Percentiles rank a stretch among this genome's conserved stretches.
Evolutionary conservation across 2,329 filamentous ascomycete species (phyloP).

Genomic region (Diplodia seriata): DNA sequence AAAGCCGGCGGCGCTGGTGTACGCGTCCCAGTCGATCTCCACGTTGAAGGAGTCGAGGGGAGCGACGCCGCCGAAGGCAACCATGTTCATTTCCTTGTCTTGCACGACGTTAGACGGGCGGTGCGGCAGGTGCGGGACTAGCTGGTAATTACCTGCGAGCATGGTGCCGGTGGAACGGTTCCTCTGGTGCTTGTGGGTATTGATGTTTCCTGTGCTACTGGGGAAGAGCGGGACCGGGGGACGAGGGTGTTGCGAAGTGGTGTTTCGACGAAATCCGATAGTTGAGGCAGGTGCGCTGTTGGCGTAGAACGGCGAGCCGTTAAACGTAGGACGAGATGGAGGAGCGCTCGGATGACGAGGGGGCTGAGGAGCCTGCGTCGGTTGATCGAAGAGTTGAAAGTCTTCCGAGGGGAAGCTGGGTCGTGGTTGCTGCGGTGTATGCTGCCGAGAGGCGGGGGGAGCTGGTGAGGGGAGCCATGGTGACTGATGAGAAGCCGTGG

Average conservation of each 20-base stretch:
- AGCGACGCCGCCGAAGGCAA: slow-evolving; percentile 21
- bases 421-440: slow-evolving; percentile 51
- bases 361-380: slow-evolving; percentile 50
- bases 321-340: slow-evolving; percentile 65
- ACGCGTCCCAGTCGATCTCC: slow-evolving; percentile 39
- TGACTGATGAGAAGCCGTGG: slow-evolving; percentile 77
- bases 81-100: slow-evolving; percentile 31
- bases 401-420: slow-evolving; percentile 65
- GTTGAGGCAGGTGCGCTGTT: slow-evolving; percentile 69
- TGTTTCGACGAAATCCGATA: slow-evolving; percentile 62
- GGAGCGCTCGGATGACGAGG: slow-evolving; percentile 61
- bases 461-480: slow-evolving; percentile 77
- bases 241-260: slow-evolving; percentile 59
- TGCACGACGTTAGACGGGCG: slow-evolving; percentile 1
- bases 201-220: slow-evolving; percentile 60
- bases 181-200: slow-evolving; percentile 42
- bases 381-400: slow-evolving; percentile 76
- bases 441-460: slow-evolving; percentile 59
- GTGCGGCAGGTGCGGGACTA: background rate
- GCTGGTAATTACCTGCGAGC: slow-evolving; percentile 41
- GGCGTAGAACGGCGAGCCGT: slow-evolving; percentile 70
- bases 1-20: slow-evolving; percentile 41
- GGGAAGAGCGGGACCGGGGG: slow-evolving; percentile 77
- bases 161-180: slow-evolving; percentile 43
- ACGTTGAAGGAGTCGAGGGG: slow-evolving; percentile 33